phyloP scores from a whole-genome alignment of 805 yeast species.

The Saccharomycopsis lassenensis region DNA sequence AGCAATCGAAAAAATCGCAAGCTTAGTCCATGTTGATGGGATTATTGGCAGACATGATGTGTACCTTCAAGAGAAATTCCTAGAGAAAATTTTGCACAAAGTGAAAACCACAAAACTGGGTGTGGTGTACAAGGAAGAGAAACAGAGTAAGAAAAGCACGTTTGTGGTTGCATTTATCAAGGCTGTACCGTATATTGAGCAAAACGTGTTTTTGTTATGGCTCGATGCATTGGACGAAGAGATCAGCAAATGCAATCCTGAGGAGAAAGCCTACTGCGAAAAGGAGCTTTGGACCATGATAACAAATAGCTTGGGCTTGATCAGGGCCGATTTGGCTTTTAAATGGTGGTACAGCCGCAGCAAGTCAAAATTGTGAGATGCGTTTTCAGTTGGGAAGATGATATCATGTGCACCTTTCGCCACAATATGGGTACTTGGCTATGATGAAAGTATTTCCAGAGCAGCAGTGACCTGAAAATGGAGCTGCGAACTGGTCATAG shows the following conservation, averaged over 20 bases:
- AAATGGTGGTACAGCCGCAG: constrained; percentile 17
- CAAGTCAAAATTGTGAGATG: neutral
- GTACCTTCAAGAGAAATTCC: constrained; percentile 6
- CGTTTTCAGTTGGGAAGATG: too few species aligned
- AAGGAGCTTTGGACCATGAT: constrained; percentile 14
- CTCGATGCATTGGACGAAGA: constrained; percentile 6
- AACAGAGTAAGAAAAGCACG: constrained; percentile 11
- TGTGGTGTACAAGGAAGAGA: neutral
- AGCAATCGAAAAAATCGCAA: constrained; percentile 6
- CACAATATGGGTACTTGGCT: too few species aligned
- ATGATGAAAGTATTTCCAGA: too few species aligned
- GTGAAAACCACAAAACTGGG: neutral
- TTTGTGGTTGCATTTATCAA: constrained; percentile 9
- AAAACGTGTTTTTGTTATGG: constrained; percentile 3
- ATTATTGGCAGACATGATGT: constrained; percentile 5
- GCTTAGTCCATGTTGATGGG: constrained; percentile 7
- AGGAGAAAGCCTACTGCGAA: constrained; percentile 10
- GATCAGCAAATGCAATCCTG: neutral
- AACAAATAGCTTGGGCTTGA: constrained; percentile 9
- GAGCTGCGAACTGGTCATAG: too few species aligned
- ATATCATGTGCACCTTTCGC: too few species aligned
- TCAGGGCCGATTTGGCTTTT: constrained; percentile 14
- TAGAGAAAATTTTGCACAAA: constrained; percentile 3
- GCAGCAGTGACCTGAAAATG: too few species aligned
- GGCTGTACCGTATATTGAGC: constrained; percentile 13